These are phyloP conservation scores for Dioscorea zingiberensis DNA, from an alignment of 106 monocot genomes.

Conservation along the genomic window DNA sequence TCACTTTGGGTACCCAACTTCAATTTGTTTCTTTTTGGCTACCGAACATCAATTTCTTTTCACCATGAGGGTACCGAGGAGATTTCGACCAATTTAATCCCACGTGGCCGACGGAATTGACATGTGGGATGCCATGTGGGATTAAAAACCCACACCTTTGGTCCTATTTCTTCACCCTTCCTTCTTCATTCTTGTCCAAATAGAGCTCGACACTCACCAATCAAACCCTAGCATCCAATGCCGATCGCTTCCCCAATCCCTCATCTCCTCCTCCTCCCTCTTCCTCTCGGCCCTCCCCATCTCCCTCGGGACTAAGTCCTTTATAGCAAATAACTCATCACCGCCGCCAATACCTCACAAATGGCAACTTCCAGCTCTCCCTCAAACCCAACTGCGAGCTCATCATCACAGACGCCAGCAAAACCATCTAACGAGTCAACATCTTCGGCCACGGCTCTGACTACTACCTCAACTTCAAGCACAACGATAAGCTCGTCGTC, in stretches of 20 bases:
- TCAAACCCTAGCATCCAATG: no score
- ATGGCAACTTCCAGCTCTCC: constrained; percentile 17
- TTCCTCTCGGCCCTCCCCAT: neutral
- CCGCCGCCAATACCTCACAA: constrained; percentile 27
- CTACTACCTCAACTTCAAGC: constrained; percentile 27
- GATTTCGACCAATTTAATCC: no score
- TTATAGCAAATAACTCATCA: constrained; percentile 23
- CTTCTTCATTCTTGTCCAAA: neutral
- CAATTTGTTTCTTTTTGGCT: no score
- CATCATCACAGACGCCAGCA: constrained; percentile 9
- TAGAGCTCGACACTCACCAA: no score
- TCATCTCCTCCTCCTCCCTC: no score
- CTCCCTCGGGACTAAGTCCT: constrained; percentile 26
- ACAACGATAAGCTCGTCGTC: constrained; percentile 26
- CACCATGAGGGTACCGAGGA: no score
- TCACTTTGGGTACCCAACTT: no score
- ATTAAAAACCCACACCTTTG: no score
- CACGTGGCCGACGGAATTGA: no score
- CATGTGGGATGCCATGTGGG: no score
- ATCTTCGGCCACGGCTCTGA: neutral
- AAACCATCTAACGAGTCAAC: constrained; percentile 14
- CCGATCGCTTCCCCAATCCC: no score
- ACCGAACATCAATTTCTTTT: no score
- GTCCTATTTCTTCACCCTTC: neutral
- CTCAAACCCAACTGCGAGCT: constrained; percentile 38